phyloP scores from a whole-genome alignment of 441 rosid genomes.

The Rhodomyrtus psidioides region DNA sequence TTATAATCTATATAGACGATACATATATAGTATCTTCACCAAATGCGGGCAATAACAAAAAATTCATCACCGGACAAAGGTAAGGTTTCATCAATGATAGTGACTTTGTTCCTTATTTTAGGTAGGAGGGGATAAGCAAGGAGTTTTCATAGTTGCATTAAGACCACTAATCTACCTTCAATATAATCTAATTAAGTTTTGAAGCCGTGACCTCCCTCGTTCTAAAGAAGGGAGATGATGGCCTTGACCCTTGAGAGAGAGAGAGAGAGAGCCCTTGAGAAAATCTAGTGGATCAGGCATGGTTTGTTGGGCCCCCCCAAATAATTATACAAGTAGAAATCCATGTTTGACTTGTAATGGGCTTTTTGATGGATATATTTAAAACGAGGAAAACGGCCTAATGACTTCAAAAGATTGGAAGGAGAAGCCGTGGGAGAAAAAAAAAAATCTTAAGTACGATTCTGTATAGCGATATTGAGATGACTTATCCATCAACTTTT shows the following conservation, averaged over 20 bases:
- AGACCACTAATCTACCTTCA: background rate
- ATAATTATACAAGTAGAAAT: background rate
- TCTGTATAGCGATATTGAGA: too few species aligned
- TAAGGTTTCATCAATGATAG: background rate
- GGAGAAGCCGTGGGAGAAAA: too few species aligned
- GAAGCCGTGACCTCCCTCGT: too few species aligned
- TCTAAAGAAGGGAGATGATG: background rate
- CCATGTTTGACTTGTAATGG: background rate
- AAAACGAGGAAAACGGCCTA: too few species aligned
- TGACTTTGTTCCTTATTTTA: background rate
- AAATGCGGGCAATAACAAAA: background rate
- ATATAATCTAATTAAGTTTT: too few species aligned
- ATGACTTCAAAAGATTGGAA: too few species aligned
- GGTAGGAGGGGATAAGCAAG: background rate
- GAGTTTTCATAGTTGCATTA: background rate
- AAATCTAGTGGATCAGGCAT: background rate
- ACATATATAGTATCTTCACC: background rate
- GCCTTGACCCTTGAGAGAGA: background rate
- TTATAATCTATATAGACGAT: background rate
- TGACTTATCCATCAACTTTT: too few species aligned
- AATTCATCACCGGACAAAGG: background rate
- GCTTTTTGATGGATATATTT: background rate
- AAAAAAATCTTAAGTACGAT: too few species aligned
- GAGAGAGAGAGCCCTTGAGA: background rate
- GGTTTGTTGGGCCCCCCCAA: too few species aligned